Evolutionary conservation across 441 rosid species (phyloP).

Genomic region (Adansonia gregorii): DNA sequence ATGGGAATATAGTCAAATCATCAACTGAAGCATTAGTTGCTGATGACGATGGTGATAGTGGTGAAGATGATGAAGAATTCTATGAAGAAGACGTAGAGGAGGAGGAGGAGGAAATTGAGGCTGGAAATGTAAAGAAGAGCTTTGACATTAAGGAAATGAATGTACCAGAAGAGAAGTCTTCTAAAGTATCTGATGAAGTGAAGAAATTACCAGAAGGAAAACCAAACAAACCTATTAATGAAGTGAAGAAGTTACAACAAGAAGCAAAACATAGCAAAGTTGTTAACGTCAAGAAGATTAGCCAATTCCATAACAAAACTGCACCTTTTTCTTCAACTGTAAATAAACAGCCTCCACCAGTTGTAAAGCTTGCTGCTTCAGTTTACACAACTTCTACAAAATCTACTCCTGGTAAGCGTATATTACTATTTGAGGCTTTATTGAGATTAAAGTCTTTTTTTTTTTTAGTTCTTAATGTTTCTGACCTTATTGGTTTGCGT

Average conservation of each 20-base stretch:
- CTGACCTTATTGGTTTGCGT: conserved; percentile 14
- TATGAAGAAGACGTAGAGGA: conserved; percentile 35
- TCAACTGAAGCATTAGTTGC: conserved; percentile 7
- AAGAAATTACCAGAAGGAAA: conserved; percentile 39
- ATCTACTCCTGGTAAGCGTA: conserved; percentile 33
- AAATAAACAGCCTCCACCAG: conserved; percentile 54
- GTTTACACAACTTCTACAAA: conserved; percentile 38
- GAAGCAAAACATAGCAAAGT: conserved; percentile 32
- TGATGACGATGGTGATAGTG: conserved; percentile 32
- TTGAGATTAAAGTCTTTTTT: not conserved
- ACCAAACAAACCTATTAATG: conserved; percentile 29
- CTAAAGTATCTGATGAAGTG: conserved; percentile 41
- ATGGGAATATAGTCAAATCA: conserved; percentile 19
- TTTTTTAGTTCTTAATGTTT: not conserved
- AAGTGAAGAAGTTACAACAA: conserved; percentile 46
- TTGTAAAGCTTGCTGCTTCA: conserved; percentile 42
- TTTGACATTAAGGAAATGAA: conserved; percentile 59
- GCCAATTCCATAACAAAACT: conserved; percentile 47
- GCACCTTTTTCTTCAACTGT: conserved; percentile 45
- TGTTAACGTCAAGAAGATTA: conserved; percentile 35
- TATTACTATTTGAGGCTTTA: not conserved
- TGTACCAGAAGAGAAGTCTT: conserved; percentile 31
- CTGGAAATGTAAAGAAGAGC: conserved; percentile 47
- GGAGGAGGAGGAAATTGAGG: conserved; percentile 21
- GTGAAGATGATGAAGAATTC: conserved; percentile 33